Evolutionary conservation across 2,329 filamentous ascomycete species (phyloP).

Genomic region (Davidsoniella virescens): DNA sequence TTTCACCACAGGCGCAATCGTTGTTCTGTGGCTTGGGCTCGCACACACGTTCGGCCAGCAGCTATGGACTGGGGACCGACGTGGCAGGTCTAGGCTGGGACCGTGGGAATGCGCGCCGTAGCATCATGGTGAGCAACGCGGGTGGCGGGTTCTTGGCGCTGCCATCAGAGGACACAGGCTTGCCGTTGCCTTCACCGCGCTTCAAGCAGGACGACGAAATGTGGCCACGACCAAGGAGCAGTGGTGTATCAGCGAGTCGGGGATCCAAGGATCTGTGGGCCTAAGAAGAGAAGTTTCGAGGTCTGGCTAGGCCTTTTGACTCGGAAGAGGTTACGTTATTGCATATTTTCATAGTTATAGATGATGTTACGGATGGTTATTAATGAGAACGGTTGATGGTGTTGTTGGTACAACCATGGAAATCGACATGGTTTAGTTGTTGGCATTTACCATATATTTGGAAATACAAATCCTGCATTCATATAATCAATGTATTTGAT

Average conservation of each 20-base stretch:
- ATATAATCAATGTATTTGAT: too few relatives aligned
- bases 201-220: conserved; percentile 19
- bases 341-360: too few relatives aligned
- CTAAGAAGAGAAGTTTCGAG: conserved; percentile 13
- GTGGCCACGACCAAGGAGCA: conserved; percentile 29
- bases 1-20: conserved; percentile 22
- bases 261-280: conserved; percentile 29
- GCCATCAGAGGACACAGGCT: conserved; percentile 20
- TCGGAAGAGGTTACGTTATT: too few relatives aligned
- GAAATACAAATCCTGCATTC: too few relatives aligned
- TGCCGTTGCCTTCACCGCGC: conserved; percentile 13
- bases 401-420: too few relatives aligned
- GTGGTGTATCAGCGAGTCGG: conserved; percentile 23
- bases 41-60: conserved; percentile 32
- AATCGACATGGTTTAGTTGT: too few relatives aligned
- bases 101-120: conserved; percentile 34
- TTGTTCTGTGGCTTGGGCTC: neutral
- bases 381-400: too few relatives aligned
- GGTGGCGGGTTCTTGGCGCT: conserved; percentile 37
- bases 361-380: too few relatives aligned
- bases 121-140: conserved; percentile 34
- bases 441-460: too few relatives aligned
- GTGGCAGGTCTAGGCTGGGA: conserved; percentile 33
- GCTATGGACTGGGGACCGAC: conserved; percentile 40
- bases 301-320: too few relatives aligned